Evolutionary conservation across 495 filamentous ascomycete species (phyloP), one percentile per base, ranked within the genome.

Genomic region (Darksidea phi): DNA sequence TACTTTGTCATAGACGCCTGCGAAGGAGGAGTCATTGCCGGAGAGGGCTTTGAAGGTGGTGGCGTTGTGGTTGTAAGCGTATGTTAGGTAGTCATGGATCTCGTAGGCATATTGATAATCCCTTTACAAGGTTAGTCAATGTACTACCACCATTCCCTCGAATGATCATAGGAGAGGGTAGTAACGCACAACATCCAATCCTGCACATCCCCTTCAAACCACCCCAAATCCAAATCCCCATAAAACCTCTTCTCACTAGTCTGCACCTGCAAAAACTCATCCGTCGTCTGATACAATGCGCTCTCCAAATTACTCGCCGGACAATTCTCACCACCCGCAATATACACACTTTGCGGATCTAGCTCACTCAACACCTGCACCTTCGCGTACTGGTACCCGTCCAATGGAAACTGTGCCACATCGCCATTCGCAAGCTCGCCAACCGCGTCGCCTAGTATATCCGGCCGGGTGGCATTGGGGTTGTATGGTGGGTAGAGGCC

Each of bases 61-160:
- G 24, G 68, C 55, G 73, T 94, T 91, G 76, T 94, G 87, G 62
- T 83, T 76, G 32, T 73, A 74, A 28, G 83, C 82, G 61, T 91
- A 90, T 59, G 88, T 83, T 66, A 94, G 70, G 61, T 84, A 86
- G 70, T 95, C 89, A 60, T 79, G 89, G 71, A 95, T 84, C 41
- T 74, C 60, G 58, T 77, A 78, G 23, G 81, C 84, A 63, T 84
- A 85, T 23, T 53, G 67, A 68, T 86, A 88, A 50, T 75, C 77
- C 6, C 61, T 64, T 24, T n/a, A 25, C 21, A 11, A 34, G 7
- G 12, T 46, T 17, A 46, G 46, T 50, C 45, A 49, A 37, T 13
- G 7, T 18, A 17, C 4, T 25, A 45, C 10, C 12, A 55, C 15
- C 18, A 54, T 37, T 25, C n/a, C n/a, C n/a, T n/a, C n/a, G n/a